Conservation (phyloP, 805 yeast species). For the Vanderwaltozyma verrucispora region DNA sequence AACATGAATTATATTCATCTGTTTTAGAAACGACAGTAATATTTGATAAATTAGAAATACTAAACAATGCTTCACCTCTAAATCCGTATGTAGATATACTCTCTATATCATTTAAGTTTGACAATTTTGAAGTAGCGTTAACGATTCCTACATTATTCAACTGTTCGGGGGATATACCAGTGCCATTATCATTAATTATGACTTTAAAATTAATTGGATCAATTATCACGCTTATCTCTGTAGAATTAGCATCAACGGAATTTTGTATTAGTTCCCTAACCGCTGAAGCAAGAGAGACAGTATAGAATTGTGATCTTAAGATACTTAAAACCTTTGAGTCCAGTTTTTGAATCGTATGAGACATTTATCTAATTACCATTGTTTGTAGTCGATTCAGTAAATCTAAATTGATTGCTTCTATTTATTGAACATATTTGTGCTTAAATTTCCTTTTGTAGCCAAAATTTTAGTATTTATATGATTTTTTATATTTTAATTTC, state of each 20-base stretch:
- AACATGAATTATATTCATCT: slow-evolving; percentile 20
- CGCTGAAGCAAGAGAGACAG: slow-evolving; percentile 33
- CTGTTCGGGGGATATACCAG: slow-evolving; percentile 47
- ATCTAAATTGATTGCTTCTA: too few species aligned
- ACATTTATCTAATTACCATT: slow-evolving; percentile 3
- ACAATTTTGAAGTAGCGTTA: slow-evolving; percentile 48
- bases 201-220: slow-evolving; percentile 29
- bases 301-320: slow-evolving; percentile 28
- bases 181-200: slow-evolving; percentile 57
- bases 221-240: slow-evolving; percentile 28
- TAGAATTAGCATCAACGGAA: slow-evolving; percentile 44
- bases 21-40: slow-evolving; percentile 40
- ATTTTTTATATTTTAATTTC: too few species aligned
- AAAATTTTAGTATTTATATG: too few species aligned
- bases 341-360: slow-evolving; percentile 9
- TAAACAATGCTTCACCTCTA: slow-evolving; percentile 60
- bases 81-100: slow-evolving; percentile 46
- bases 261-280: slow-evolving; percentile 44
- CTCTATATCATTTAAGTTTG: slow-evolving; percentile 30
- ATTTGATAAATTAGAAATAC: slow-evolving; percentile 39
- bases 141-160: slow-evolving; percentile 37
- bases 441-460: too few species aligned
- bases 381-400: too few species aligned
- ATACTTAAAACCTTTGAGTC: slow-evolving; percentile 7
- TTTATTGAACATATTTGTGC: too few species aligned